A percentile compares a stretch with the other conserved stretches of the same genome.
These are phyloP conservation scores for Asterella californica DNA, from an alignment of 225 moss, liverwort and hornwort species.

Conservation along the genomic window DNA sequence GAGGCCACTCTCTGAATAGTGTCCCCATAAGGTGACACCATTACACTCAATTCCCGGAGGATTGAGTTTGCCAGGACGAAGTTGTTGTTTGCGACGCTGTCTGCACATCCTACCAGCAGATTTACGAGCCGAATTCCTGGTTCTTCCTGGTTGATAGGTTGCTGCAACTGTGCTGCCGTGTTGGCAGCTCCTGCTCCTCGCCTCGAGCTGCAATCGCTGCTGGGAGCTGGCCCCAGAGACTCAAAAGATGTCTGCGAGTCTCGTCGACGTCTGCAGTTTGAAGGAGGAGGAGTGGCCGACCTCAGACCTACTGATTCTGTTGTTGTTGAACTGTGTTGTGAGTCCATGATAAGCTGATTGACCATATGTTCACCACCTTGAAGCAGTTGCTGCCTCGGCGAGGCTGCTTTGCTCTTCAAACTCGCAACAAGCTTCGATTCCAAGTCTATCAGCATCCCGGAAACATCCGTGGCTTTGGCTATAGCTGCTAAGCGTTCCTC, in stretches of 20 bases:
- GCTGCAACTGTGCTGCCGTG: not conserved
- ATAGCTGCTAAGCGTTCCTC: not conserved
- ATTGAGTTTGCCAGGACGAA: slow-evolving; percentile 46
- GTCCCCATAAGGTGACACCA: slow-evolving; percentile 67
- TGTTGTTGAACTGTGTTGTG: slow-evolving; percentile 16
- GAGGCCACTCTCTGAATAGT: slow-evolving; percentile 80
- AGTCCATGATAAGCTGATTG: slow-evolving; percentile 6
- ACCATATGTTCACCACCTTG: not conserved
- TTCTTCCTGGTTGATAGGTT: slow-evolving; percentile 11
- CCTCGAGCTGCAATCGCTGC: not conserved
- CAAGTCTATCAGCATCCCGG: slow-evolving; percentile 10
- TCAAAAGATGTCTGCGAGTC: not conserved
- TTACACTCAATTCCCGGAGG: slow-evolving; percentile 62
- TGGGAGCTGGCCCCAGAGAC: not conserved
- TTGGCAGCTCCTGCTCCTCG: not conserved
- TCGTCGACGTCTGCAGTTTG: not conserved
- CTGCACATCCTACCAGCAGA: slow-evolving; percentile 62
- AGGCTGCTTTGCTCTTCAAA: slow-evolving; percentile 7
- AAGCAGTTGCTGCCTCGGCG: not conserved
- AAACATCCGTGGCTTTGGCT: slow-evolving; percentile 14
- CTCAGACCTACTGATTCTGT: not conserved
- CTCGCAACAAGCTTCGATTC: slow-evolving; percentile 18
- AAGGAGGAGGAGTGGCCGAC: slow-evolving; percentile 6
- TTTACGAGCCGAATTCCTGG: slow-evolving; percentile 32
- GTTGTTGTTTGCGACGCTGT: slow-evolving; percentile 60